phyloP scores from a whole-genome alignment of 2,329 filamentous ascomycete genomes.

The Ploettnerulaceae sp. region DNA sequence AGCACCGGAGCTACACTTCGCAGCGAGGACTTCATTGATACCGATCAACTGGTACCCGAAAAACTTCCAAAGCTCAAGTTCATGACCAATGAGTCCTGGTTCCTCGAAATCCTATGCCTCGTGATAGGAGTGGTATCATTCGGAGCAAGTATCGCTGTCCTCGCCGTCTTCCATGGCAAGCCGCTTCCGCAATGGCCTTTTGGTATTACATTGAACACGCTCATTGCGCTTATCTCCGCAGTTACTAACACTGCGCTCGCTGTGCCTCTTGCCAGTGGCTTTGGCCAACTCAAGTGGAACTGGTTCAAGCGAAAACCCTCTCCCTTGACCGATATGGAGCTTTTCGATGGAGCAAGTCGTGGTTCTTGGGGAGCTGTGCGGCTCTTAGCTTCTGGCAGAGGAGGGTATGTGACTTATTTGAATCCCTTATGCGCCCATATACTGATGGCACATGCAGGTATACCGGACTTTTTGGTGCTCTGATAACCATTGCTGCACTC shows the following conservation, averaged over 20 bases:
- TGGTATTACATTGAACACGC: slow-evolving; percentile 9
- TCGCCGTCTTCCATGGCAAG: slow-evolving; percentile 2
- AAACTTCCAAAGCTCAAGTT: background rate
- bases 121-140: slow-evolving; percentile 1
- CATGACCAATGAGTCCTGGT: background rate
- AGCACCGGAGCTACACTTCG: background rate
- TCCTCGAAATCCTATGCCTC: slow-evolving; percentile 6
- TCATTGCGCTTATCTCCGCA: slow-evolving; percentile 9
- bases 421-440: no score
- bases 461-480: slow-evolving; percentile 2
- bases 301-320: slow-evolving; percentile 6
- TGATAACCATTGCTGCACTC: slow-evolving; percentile 4
- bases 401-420: background rate
- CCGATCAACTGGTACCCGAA: background rate
- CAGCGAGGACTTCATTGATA: background rate
- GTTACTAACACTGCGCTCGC: slow-evolving; percentile 2
- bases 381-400: background rate
- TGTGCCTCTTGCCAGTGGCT: slow-evolving; percentile 6
- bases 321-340: slow-evolving; percentile 6
- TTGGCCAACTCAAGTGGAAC: slow-evolving; percentile 7
- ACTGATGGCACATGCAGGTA: background rate
- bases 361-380: slow-evolving; percentile 4
- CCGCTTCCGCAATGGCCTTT: slow-evolving; percentile 6
- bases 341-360: slow-evolving; percentile 7
- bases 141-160: background rate